These are phyloP conservation scores for Chlorencoelia australis DNA, from an alignment of 2,329 filamentous ascomycete genomes.

Conservation along the genomic window DNA sequence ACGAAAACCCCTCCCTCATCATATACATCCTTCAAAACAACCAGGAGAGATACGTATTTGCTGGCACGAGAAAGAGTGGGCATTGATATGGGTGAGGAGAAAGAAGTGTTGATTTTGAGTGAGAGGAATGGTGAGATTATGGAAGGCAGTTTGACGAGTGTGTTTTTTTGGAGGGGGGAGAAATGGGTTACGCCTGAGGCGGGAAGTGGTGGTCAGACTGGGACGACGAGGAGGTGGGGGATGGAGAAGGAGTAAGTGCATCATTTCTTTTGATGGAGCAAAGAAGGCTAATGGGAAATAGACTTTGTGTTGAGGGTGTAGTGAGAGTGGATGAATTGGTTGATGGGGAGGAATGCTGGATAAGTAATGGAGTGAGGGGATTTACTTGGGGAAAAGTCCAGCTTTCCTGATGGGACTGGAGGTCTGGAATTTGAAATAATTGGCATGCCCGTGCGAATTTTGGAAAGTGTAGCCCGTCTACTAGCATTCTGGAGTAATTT, in stretches of 20 bases:
- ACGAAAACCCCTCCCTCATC: constrained; percentile 40
- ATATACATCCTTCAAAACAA: constrained; percentile 85
- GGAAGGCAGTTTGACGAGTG: constrained; percentile 75
- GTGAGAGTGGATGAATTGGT: constrained; percentile 50
- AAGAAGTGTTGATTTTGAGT: constrained; percentile 71
- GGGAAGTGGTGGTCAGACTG: constrained; percentile 70
- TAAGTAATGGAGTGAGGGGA: constrained; percentile 80
- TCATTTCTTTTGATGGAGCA: neutral
- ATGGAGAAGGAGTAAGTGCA: constrained; percentile 47
- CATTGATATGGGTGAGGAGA: constrained; percentile 34
- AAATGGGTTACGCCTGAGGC: constrained; percentile 74
- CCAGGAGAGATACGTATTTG: constrained; percentile 61
- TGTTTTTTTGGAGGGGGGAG: constrained; percentile 66
- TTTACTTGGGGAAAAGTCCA: constrained; percentile 46
- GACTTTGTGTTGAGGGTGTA: constrained; percentile 54
- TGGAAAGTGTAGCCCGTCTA: no score
- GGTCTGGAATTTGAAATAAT: no score
- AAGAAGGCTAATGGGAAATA: no score
- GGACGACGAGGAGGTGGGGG: constrained; percentile 78
- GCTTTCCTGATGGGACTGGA: no score
- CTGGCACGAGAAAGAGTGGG: constrained; percentile 51
- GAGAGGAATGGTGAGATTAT: constrained; percentile 53
- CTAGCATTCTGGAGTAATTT: no score
- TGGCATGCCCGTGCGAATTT: no score
- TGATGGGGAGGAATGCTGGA: constrained; percentile 71